A percentile compares a stretch with the other conserved stretches of the same genome.
phyloP scores from a whole-genome alignment of 1,284 basidiomycete species.

The Sphaerobolus stellatus region DNA sequence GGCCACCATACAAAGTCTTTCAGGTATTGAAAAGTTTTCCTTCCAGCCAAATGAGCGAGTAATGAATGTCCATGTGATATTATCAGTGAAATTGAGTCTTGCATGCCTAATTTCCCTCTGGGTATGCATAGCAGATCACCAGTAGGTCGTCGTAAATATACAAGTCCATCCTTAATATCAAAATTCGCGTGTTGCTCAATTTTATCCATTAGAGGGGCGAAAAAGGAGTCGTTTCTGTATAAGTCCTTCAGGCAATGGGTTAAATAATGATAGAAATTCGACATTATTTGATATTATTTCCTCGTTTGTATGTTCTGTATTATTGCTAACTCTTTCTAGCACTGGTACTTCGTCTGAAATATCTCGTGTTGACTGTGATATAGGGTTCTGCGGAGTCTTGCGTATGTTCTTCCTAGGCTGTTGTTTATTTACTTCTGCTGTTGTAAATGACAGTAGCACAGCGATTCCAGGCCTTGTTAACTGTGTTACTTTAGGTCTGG shows the following conservation, averaged over 20 bases:
- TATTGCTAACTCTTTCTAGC: too few species aligned
- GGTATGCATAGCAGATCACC: constrained; percentile 36
- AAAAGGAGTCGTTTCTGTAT: constrained; percentile 13
- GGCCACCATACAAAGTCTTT: constrained; percentile 38
- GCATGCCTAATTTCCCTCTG: constrained; percentile 18
- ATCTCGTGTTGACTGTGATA: too few species aligned
- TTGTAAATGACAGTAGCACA: too few species aligned
- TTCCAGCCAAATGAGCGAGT: constrained; percentile 33
- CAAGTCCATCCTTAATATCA: constrained; percentile 19
- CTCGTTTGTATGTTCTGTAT: not conserved
- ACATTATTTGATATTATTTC: not conserved
- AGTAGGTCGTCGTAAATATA: constrained; percentile 23
- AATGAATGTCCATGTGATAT: constrained; percentile 34
- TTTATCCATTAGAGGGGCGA: constrained; percentile 1
- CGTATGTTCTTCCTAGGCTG: too few species aligned
- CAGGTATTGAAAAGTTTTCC: constrained; percentile 32
- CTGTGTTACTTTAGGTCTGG: too few species aligned
- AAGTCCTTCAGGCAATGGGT: not conserved
- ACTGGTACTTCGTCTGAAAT: too few species aligned
- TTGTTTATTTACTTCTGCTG: too few species aligned
- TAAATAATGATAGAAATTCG: not conserved
- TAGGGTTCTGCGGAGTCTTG: too few species aligned
- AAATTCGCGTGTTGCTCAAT: constrained; percentile 26
- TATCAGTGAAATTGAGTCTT: constrained; percentile 29
- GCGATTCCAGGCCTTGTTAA: too few species aligned